Evolutionary conservation across 139 green algal genomes (phyloP).

Genomic region (Picochlorum costavermella): DNA sequence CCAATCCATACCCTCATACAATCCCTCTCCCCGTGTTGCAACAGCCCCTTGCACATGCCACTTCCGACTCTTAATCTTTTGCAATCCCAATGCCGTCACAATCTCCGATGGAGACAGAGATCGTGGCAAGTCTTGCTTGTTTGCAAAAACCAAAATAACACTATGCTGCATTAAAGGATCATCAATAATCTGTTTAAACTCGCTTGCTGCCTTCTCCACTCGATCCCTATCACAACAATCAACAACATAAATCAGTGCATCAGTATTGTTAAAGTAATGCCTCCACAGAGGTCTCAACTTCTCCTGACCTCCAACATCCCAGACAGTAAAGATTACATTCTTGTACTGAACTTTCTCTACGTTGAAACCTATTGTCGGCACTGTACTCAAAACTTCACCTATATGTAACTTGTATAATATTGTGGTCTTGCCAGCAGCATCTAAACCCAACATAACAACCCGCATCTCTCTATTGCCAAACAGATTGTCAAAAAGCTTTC

Average conservation of each 20-base stretch:
- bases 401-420: slow-evolving; percentile 99
- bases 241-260: slow-evolving; percentile 98
- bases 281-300: slow-evolving; percentile 92
- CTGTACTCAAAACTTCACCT: slow-evolving; percentile 83
- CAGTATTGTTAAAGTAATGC: slow-evolving; percentile 89
- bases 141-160: slow-evolving; percentile 97
- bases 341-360: slow-evolving; percentile 96
- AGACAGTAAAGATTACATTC: slow-evolving; percentile 92
- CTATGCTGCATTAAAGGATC: slow-evolving; percentile 88
- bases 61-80: slow-evolving; percentile 61
- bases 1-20: slow-evolving; percentile 96
- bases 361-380: slow-evolving; percentile 94
- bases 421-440: slow-evolving; percentile 97
- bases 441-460: slow-evolving; percentile 85
- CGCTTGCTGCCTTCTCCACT: slow-evolving; percentile 57
- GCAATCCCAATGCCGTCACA: slow-evolving; percentile 74
- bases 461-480: slow-evolving; percentile 91
- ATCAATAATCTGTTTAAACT: slow-evolving; percentile 87
- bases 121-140: slow-evolving; percentile 86
- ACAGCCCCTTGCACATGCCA: slow-evolving; percentile 88
- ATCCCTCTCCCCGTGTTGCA: slow-evolving; percentile 72
- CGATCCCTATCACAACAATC: slow-evolving; percentile 92
- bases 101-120: slow-evolving; percentile 71
- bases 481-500: slow-evolving; percentile 69
- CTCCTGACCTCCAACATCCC: slow-evolving; percentile 94